These are phyloP conservation scores for Colletotrichum costaricense DNA, from an alignment of 2,329 filamentous ascomycete genomes.

Conservation along the genomic window DNA sequence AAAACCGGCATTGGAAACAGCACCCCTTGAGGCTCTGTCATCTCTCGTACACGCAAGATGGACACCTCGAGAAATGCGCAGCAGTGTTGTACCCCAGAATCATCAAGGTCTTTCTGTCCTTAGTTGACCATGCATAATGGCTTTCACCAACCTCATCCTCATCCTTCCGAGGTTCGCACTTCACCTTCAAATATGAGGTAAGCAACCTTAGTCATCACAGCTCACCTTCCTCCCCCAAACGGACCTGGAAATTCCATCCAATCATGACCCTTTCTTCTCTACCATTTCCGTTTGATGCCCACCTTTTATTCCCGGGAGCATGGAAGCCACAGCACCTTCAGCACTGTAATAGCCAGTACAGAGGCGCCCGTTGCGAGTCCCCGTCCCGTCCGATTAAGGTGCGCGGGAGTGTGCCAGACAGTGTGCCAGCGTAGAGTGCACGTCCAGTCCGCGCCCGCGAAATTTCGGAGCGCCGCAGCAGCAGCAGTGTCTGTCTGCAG, in stretches of 20 bases:
- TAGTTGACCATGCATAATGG: no score
- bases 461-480: slow-evolving; percentile 11
- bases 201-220: not conserved
- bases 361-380: not conserved
- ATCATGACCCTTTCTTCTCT: not conserved
- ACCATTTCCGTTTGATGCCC: not conserved
- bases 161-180: not conserved
- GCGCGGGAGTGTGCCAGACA: not conserved
- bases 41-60: no score
- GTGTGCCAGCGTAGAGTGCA: not conserved
- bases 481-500: not conserved
- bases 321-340: no score
- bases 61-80: no score
- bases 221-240: no score
- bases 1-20: no score
- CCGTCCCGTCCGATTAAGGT: not conserved
- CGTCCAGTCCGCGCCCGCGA: slow-evolving; percentile 1
- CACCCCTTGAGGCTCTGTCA: no score
- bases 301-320: not conserved
- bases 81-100: no score
- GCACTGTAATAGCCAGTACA: no score
- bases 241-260: not conserved
- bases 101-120: no score
- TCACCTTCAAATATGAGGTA: not conserved
- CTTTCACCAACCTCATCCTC: no score